A percentile compares a stretch with the other conserved stretches of the same genome.
Conservation (phyloP, 2,329 filamentous ascomycete genomes). For the Penicillium hesseltinei region DNA sequence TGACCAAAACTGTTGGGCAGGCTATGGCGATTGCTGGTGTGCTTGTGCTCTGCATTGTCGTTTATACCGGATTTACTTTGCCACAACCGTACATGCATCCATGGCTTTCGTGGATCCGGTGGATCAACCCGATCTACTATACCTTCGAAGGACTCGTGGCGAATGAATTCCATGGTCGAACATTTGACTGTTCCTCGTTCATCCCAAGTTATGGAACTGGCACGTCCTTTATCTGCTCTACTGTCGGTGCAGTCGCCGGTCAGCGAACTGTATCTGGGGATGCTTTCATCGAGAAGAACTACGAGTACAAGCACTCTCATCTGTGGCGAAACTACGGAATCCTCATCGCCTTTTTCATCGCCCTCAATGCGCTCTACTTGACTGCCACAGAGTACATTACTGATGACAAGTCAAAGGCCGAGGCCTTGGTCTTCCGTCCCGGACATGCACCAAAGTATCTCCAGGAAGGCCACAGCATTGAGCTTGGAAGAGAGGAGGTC, state of each 20-base stretch:
- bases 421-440: slow-evolving; percentile 69
- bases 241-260: slow-evolving; percentile 54
- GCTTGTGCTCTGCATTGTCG: slow-evolving; percentile 31
- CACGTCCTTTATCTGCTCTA: slow-evolving; percentile 18
- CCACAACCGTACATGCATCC: slow-evolving; percentile 47
- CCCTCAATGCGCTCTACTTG: slow-evolving; percentile 61
- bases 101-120: slow-evolving; percentile 48
- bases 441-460: slow-evolving; percentile 38
- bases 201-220: slow-evolving; percentile 21
- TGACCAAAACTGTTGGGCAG: slow-evolving; percentile 39
- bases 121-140: slow-evolving; percentile 35
- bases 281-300: slow-evolving; percentile 53
- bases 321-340: slow-evolving; percentile 70
- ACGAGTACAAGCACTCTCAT: slow-evolving; percentile 57
- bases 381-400: slow-evolving; percentile 39
- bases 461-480: slow-evolving; percentile 9
- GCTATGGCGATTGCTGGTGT: slow-evolving; percentile 51
- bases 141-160: slow-evolving; percentile 31
- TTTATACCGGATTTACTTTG: slow-evolving; percentile 41
- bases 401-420: slow-evolving; percentile 69
- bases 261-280: slow-evolving; percentile 57
- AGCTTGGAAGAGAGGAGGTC: slow-evolving; percentile 3
- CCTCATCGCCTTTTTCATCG: slow-evolving; percentile 59
- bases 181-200: slow-evolving; percentile 21
- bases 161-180: slow-evolving; percentile 33